A percentile compares a stretch with the other conserved stretches of the same genome.
phyloP scores from a whole-genome alignment of 2,329 filamentous ascomycete species.

The Didymella arachidicola region DNA sequence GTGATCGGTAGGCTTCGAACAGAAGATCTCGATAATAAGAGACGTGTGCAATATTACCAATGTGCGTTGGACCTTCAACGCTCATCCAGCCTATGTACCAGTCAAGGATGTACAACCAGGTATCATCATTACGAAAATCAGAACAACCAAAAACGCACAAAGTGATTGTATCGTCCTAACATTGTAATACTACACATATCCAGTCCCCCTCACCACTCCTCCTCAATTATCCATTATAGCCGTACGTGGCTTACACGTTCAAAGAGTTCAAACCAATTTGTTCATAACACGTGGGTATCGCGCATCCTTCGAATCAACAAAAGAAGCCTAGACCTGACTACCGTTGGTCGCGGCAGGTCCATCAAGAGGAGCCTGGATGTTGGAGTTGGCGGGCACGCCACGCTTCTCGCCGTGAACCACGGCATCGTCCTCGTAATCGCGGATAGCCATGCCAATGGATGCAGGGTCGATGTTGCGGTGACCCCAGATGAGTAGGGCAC shows the following conservation, averaged over 20 bases:
- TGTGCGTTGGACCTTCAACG: too few relatives aligned
- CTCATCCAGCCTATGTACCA: too few relatives aligned
- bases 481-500: constrained; percentile 66
- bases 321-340: constrained; percentile 10
- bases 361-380: constrained; percentile 7
- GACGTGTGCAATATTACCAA: neutral
- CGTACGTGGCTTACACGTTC: neutral
- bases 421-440: constrained; percentile 56
- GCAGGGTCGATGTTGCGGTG: constrained; percentile 68
- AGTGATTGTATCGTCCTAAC: neutral
- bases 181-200: neutral
- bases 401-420: constrained; percentile 17
- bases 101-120: too few relatives aligned
- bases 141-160: neutral
- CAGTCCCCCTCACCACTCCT: neutral
- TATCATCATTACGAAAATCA: neutral
- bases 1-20: constrained; percentile 2
- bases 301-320: neutral
- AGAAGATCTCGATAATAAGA: neutral
- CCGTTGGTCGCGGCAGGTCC: constrained; percentile 5
- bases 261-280: neutral
- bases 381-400: neutral
- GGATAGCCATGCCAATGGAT: constrained; percentile 62
- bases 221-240: neutral
- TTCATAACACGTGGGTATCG: constrained; percentile 5